Evolutionary conservation across 73 alveolate species (phyloP), one percentile per base, ranked within the genome.

Genomic region (Paramecium pentaurelia): DNA sequence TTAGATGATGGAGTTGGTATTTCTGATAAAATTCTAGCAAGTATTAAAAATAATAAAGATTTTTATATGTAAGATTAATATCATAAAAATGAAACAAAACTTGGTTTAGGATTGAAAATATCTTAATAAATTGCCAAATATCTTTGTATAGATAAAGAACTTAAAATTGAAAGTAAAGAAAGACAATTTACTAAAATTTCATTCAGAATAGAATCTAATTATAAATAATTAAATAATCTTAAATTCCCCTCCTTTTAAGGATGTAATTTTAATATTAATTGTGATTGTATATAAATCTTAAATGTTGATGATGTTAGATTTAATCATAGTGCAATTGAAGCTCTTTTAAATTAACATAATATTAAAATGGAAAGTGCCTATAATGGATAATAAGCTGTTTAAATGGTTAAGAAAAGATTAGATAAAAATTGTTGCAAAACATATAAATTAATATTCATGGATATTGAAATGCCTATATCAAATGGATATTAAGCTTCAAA

Each of bases 361-460:
- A 80, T 80, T 1, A 80, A 80, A 28, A 49, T 47, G 28, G 71
- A 44, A 32, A 42, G 75, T 45, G 91, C 91, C 16, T 80, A 80
- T 27, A 42, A 80, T 80, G 91, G 91, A 45, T 27, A 40, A 45
- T 14, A 32, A 12, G 91, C 91, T 80, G 16, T 80, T 45, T 42
- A 80, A 27, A 80, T 45, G 44, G 77, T 80, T 6, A 49, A 32
- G n/a, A 45, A 49, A 42, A 25, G 58, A 27, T 45, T 22, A 27
- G n/a, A n/a, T 44, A 6, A 40, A 80, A 27, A 8, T 27, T 80
- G 91, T 80, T 42, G 75, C 27, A 32, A 28, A 14, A 49, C 77
- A 42, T 80, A 80, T 80, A 80, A 47, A 80, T 27, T 80, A 20
- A 80, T 80, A 42, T 49, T 80, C 28, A 80, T 80, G 91, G 91